phyloP scores from a whole-genome alignment of 371 early-diverging fungal genomes.

The Haplosporangium sp. region DNA sequence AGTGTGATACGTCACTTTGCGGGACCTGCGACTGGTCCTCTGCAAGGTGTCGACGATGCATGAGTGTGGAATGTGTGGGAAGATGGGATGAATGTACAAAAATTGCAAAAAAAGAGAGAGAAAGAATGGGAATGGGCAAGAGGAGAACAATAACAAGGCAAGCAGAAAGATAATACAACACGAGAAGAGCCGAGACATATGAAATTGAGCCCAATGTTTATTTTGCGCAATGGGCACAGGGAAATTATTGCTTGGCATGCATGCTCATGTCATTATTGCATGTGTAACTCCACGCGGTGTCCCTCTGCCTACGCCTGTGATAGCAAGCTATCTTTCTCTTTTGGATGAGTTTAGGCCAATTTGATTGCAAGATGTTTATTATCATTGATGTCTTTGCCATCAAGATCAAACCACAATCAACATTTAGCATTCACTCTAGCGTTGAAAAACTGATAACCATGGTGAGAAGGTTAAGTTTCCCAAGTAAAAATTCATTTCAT shows the following conservation, averaged over 20 bases:
- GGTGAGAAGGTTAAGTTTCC: too few species aligned
- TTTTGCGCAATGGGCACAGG: not conserved
- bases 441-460: too few species aligned
- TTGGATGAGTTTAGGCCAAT: too few species aligned
- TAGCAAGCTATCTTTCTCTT: too few species aligned
- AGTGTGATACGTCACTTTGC: not conserved
- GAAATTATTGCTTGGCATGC: not conserved
- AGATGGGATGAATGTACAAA: not conserved
- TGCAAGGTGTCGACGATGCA: not conserved
- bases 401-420: too few species aligned
- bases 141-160: not conserved
- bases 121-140: not conserved
- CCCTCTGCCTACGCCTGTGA: too few species aligned
- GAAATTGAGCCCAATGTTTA: slow-evolving; percentile 1
- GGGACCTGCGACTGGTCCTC: not conserved
- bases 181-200: slow-evolving; percentile 3
- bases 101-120: not conserved
- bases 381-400: too few species aligned
- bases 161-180: not conserved
- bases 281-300: not conserved
- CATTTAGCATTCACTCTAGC: too few species aligned
- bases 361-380: too few species aligned
- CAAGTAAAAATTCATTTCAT: too few species aligned
- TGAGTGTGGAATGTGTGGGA: not conserved
- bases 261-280: not conserved